Evolutionary conservation across 1,284 basidiomycete species (phyloP), one percentile per base, ranked within the genome.

Genomic region (Porogramme epimiltina): DNA sequence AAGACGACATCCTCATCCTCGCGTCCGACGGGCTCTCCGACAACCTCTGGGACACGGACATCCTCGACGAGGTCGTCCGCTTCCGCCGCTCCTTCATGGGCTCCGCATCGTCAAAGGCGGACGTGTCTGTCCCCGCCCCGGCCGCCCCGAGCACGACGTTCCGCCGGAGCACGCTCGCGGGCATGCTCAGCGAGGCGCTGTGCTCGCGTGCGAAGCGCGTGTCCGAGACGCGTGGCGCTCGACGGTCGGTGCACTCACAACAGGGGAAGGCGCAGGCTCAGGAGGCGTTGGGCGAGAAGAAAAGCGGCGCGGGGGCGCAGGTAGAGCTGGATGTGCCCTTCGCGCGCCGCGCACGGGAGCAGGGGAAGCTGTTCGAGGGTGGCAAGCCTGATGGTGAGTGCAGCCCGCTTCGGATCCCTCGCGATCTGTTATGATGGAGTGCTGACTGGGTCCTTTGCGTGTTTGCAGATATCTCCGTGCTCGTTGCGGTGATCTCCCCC

Each of bases 21-120:
- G 90, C 93, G 2, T 87, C 82, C 31, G 95, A 98, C 66, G 95
- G 95, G 1, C 76, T 98, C 45, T 88, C 89, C 64, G 95, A 98
- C 70, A 98, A 98, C 64, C 73, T 98, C 44, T 98, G 95, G 82
- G 95, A 98, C 66, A 89, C 93, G 64, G 95, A 98, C 58, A 89
- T 98, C 23, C 73, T 98, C 13, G 94, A 97, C 58, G 91, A 94
- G 62, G 89, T 98, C 11, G 73, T 81, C 13, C 77, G 87, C 39
- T 91, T 93, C 66, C 75, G 81, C 18, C 70, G 70, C 44, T 67
- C 73, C 23, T 77, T 74, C 63, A 61, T 73, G 18, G 31, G 51
- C 10, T n/a, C 53, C 6, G 23, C 45, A 18, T 10, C 34, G 3
- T 25, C 47, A 24, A 40, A 45, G 1, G 33, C 43, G 18, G 19